Conservation (phyloP, 768 basidiomycete genomes). For the Phylloporus sp. region DNA sequence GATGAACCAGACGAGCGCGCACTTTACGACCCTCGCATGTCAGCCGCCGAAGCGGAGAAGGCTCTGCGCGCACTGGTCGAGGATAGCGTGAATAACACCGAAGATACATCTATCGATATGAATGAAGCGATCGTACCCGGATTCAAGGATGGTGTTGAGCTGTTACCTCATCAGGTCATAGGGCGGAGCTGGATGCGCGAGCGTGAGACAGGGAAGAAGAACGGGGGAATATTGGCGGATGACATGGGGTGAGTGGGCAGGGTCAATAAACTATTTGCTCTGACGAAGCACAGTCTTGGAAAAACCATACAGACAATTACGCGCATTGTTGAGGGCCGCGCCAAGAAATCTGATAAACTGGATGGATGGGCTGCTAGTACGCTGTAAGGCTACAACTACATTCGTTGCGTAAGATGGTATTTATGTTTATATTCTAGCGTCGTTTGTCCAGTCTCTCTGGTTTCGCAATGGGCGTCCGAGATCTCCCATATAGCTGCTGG, state of each 20-base stretch:
- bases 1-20: constrained; percentile 24
- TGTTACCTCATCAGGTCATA: constrained; percentile 86
- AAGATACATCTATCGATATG: constrained; percentile 48
- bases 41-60: constrained; percentile 64
- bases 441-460: constrained; percentile 81
- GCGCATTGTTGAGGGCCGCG: constrained; percentile 79
- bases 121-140: constrained; percentile 71
- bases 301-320: constrained; percentile 92
- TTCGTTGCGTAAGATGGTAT: neutral
- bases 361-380: constrained; percentile 72
- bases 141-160: constrained; percentile 62
- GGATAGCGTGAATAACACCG: constrained; percentile 55
- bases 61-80: constrained; percentile 74
- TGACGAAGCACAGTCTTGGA: constrained; percentile 51
- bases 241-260: constrained; percentile 67
- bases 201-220: constrained; percentile 73
- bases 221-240: constrained; percentile 88
- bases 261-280: neutral
- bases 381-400: constrained; percentile 44
- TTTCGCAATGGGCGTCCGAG: constrained; percentile 90
- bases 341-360: constrained; percentile 62
- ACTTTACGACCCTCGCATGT: constrained; percentile 32
- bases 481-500: constrained; percentile 65
- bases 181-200: constrained; percentile 86
- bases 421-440: constrained; percentile 49